Percentiles rank a stretch among this genome's conserved stretches.
These are phyloP conservation scores for Hymenotorrendiella dingleyae DNA, from an alignment of 2,329 filamentous ascomycete species.

Conservation along the genomic window DNA sequence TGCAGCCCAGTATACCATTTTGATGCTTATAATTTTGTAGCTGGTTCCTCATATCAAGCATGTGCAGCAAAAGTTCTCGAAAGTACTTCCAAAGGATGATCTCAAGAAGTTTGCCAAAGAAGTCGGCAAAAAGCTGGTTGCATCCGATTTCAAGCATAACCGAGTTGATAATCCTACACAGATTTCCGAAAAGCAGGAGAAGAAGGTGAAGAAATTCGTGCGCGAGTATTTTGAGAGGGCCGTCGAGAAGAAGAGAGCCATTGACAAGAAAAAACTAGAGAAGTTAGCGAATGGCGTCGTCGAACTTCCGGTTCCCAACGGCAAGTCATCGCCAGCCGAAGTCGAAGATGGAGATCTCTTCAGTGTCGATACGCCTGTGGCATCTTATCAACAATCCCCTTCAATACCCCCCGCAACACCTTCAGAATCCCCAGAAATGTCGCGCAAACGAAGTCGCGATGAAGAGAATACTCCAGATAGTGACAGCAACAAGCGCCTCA, in stretches of 20 bases:
- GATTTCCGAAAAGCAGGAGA: constrained; percentile 71
- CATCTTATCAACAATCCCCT: constrained; percentile 38
- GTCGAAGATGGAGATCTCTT: constrained; percentile 27
- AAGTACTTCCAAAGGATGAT: constrained; percentile 78
- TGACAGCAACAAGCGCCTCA: constrained; percentile 26
- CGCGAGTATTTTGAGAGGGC: constrained; percentile 85
- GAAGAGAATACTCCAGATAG: constrained; percentile 17
- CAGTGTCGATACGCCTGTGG: constrained; percentile 4
- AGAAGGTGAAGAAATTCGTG: constrained; percentile 77
- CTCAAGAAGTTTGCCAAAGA: constrained; percentile 58
- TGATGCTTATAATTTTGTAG: constrained; percentile 39
- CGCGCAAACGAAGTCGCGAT: constrained; percentile 59
- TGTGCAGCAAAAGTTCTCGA: constrained; percentile 78
- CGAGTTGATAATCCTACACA: constrained; percentile 78
- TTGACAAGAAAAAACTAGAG: constrained; percentile 61
- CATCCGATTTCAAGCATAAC: constrained; percentile 84
- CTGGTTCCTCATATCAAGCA: constrained; percentile 80
- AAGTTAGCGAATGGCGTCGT: constrained; percentile 24
- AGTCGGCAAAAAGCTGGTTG: constrained; percentile 81
- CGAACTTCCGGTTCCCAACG: constrained; percentile 11
- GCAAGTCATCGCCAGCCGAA: constrained; percentile 9
- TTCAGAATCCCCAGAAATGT: constrained; percentile 39
- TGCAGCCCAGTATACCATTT: not conserved
- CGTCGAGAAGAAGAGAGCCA: constrained; percentile 64
- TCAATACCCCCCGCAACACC: constrained; percentile 34